Evolutionary conservation across 2,329 filamentous ascomycete species (phyloP).

Genomic region (Fusarium sp.): DNA sequence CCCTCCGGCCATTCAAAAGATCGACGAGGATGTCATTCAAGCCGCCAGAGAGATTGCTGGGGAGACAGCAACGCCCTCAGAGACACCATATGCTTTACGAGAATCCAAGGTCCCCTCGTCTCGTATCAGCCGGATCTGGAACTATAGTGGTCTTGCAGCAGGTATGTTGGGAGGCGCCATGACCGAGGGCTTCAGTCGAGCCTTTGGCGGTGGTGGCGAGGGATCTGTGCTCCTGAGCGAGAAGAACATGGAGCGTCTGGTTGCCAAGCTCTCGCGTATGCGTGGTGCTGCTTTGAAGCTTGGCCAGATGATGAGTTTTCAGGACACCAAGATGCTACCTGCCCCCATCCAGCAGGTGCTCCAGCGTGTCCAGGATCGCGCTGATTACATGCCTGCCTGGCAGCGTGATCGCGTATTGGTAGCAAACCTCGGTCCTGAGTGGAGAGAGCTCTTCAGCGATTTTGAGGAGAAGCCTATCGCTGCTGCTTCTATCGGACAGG

Average conservation of each 20-base stretch:
- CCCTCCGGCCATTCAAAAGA: constrained; percentile 3
- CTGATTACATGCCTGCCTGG: constrained; percentile 96
- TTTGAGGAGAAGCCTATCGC: constrained; percentile 95
- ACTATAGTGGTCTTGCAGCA: constrained; percentile 91
- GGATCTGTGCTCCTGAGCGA: constrained; percentile 89
- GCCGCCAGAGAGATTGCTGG: constrained; percentile 40
- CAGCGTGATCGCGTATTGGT: constrained; percentile 87
- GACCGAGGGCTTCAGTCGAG: constrained; percentile 82
- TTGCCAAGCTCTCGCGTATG: constrained; percentile 94
- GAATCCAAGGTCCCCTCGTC: constrained; percentile 93
- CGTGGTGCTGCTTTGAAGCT: constrained; percentile 95
- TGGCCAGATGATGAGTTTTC: constrained; percentile 98
- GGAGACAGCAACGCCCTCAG: constrained; percentile 19
- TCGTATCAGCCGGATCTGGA: constrained; percentile 87
- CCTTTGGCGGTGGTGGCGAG: constrained; percentile 71
- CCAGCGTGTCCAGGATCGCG: constrained; percentile 93
- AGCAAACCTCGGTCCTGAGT: constrained; percentile 81
- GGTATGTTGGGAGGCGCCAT: constrained; percentile 96
- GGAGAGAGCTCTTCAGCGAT: constrained; percentile 82
- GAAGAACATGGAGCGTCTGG: constrained; percentile 90
- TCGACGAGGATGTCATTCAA: constrained; percentile 33
- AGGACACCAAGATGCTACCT: constrained; percentile 95
- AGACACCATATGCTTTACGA: constrained; percentile 71
- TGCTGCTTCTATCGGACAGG: constrained; percentile 95
- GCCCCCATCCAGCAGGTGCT: constrained; percentile 87